Evolutionary conservation across 2,329 filamentous ascomycete genomes (phyloP), one percentile per base, ranked within the genome.

Genomic region (Cordyceps javanica): DNA sequence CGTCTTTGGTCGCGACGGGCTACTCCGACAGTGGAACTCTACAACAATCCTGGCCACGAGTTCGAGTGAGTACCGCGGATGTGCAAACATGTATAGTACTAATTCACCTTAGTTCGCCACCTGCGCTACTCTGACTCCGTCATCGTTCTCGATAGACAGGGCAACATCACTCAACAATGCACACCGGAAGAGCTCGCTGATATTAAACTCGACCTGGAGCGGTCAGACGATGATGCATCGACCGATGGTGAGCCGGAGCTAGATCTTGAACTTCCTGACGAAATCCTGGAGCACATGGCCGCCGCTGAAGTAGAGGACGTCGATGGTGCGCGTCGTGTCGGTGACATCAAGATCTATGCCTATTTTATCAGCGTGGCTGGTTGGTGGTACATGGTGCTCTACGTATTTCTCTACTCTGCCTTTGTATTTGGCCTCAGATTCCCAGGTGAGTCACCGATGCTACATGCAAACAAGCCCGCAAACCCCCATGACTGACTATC

Each of bases 1-100:
- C 2, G 68, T 75, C 0, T 73, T 77, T 51, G 67, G 69, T 1
- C 26, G 28, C 4, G 62, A 63, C n/a, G 71, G 73, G 0, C 53
- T 75, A 10, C 58, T 71, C 9, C 60, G 59, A 41, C 60, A 55
- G 10, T 56, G 62, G n/a, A 58, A 61, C 3, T 51, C 60, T 1
- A 68, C 69, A 0, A 60, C 68, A 2, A 60, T 71, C 2, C 48
- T 69, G 39, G 62, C 66, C 5, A 70, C 68, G 11, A 68, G 67
- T 48, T 64, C 65, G 8, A 48, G 66, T 63, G 61, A 58, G 58
- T 34, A 10, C 16, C 25, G 14, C 11, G 7, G 2, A 10, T 19
- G 30, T 14, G 13, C 7, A 25, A 19, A 16, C 5, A 21, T n/a
- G 23, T 19, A 16, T 7, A 2, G 5, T 30, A 13, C 57, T 59